Percentiles rank a stretch among this genome's conserved stretches.
Conservation (phyloP, 2,329 filamentous ascomycete genomes). For the Triangularia verruculosa region DNA sequence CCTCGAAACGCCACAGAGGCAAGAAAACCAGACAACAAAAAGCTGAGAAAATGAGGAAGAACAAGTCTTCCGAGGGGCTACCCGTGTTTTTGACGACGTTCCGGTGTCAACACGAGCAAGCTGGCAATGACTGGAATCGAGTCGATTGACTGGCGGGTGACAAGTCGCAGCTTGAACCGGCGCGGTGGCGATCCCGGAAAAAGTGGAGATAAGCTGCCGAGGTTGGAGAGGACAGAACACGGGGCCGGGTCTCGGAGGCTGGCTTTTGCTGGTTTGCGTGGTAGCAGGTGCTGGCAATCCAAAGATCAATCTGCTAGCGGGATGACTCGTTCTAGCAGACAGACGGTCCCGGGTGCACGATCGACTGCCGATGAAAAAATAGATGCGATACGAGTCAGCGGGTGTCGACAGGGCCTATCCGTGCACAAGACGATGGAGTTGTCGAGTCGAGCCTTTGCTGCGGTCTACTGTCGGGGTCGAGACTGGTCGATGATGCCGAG, state of each 20-base stretch:
- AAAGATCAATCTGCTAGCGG: conserved; percentile 15
- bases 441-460: conserved; percentile 4
- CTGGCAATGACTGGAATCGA: conserved; percentile 5
- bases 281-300: conserved; percentile 18
- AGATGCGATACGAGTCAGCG: conserved; percentile 18
- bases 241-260: not conserved
- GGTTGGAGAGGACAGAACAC: not conserved
- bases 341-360: conserved; percentile 1
- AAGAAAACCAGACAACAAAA: not conserved
- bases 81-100: not conserved
- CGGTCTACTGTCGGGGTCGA: conserved; percentile 17
- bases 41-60: not conserved
- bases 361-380: conserved; percentile 18
- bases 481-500: conserved; percentile 23
- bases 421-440: conserved; percentile 8
- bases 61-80: not conserved
- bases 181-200: conserved; percentile 25
- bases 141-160: not conserved
- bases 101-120: conserved; percentile 5
- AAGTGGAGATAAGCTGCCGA: conserved; percentile 14
- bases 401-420: conserved; percentile 1
- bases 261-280: conserved; percentile 6
- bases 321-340: not conserved
- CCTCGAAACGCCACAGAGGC: not conserved
- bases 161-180: conserved; percentile 8